Percentiles rank a stretch among this genome's conserved stretches.
Conservation (phyloP, 306 rosid genomes). For the Rosa multiflora region DNA sequence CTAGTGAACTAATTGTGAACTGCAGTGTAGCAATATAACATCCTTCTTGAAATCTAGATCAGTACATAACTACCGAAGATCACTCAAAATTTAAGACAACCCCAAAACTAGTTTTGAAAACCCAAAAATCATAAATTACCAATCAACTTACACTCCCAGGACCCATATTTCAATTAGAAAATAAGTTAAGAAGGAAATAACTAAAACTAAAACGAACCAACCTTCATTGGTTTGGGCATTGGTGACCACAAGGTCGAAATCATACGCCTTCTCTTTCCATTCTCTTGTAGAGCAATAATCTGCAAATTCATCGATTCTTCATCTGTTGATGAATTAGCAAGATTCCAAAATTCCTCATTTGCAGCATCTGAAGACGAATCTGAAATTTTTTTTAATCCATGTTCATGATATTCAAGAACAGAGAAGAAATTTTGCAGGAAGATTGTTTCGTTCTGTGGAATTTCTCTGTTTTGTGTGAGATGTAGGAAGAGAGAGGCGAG, state of each 20-base stretch:
- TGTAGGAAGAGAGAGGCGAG: too few relatives aligned
- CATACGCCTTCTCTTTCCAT: conserved; percentile 37
- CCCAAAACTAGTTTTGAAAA: background rate
- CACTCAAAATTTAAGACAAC: background rate
- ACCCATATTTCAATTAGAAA: conserved; percentile 25
- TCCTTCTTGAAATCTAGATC: conserved; percentile 10
- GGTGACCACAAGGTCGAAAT: conserved; percentile 93
- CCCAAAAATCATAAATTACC: too few relatives aligned
- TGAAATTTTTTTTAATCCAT: too few relatives aligned
- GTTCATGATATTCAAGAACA: too few relatives aligned
- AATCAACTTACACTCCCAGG: conserved; percentile 29
- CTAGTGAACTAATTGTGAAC: conserved; percentile 9
- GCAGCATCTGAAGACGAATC: too few relatives aligned
- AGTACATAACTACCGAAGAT: background rate
- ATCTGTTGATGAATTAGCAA: too few relatives aligned
- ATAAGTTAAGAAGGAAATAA: conserved; percentile 20
- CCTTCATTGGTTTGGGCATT: conserved; percentile 75
- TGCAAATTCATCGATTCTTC: too few relatives aligned
- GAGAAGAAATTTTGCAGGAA: too few relatives aligned
- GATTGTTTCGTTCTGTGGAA: too few relatives aligned
- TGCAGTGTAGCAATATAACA: conserved; percentile 27
- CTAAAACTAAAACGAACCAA: conserved; percentile 66
- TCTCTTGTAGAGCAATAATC: too few relatives aligned
- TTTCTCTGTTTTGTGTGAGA: too few relatives aligned
- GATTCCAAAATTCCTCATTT: too few relatives aligned